These are phyloP conservation scores for Pleurotus tuoliensis DNA, from an alignment of 768 basidiomycete genomes.

Conservation along the genomic window DNA sequence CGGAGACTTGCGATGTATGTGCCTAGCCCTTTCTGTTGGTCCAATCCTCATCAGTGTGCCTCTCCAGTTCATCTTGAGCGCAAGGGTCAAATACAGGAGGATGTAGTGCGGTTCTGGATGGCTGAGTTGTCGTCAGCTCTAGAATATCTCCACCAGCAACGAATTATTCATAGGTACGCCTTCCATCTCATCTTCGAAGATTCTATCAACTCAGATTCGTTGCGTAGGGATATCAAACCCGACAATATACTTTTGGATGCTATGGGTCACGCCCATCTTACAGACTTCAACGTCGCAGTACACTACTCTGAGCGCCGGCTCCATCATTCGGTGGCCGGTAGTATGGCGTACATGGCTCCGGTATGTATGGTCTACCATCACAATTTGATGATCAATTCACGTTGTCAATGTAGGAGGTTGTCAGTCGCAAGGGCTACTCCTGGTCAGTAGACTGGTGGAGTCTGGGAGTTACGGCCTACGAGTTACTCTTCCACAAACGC, in stretches of 20 bases:
- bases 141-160: conserved; percentile 85
- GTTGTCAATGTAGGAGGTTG: conserved; percentile 47
- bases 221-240: conserved; percentile 84
- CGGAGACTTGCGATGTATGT: conserved; percentile 87
- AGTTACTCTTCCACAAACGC: conserved; percentile 77
- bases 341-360: conserved; percentile 99
- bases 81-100: conserved; percentile 60
- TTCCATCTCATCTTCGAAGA: neutral
- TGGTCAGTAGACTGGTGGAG: conserved; percentile 97
- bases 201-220: conserved; percentile 8
- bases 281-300: conserved; percentile 98
- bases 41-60: conserved; percentile 2
- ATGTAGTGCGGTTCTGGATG: conserved; percentile 80
- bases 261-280: conserved; percentile 92
- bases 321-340: conserved; percentile 93
- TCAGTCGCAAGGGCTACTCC: conserved; percentile 87
- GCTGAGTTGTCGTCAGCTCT: conserved; percentile 84
- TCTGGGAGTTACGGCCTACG: conserved; percentile 85
- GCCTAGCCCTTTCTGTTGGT: neutral
- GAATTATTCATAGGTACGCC: conserved; percentile 87
- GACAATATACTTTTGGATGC: conserved; percentile 95
- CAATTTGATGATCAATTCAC: neutral
- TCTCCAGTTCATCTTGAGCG: conserved; percentile 80
- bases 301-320: conserved; percentile 89
- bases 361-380: conserved; percentile 20